These are phyloP conservation scores for Lignosus rhinocerotis DNA, from an alignment of 1,284 basidiomycete species.

Conservation along the genomic window DNA sequence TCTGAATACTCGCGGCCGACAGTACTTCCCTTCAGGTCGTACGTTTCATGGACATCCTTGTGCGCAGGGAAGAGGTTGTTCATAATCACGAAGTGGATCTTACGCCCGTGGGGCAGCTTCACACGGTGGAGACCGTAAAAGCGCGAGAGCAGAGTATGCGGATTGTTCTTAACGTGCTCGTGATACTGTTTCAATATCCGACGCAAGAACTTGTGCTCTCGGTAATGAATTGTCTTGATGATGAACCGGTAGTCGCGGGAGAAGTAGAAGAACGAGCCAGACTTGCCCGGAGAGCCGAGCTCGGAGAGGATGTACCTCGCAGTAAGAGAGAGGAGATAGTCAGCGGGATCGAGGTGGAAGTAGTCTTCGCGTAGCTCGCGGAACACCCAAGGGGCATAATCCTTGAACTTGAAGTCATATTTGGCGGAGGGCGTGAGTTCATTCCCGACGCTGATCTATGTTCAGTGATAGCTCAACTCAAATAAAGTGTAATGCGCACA, in stretches of 20 bases:
- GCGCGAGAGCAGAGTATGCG: slow-evolving; percentile 90
- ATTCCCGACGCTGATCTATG: slow-evolving; percentile 76
- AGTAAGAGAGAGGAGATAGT: slow-evolving; percentile 95
- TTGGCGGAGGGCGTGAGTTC: slow-evolving; percentile 95
- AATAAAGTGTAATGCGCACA: slow-evolving; percentile 53
- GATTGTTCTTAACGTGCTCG: slow-evolving; percentile 86
- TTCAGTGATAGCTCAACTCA: slow-evolving; percentile 16
- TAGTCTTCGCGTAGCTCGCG: slow-evolving; percentile 91
- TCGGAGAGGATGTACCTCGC: slow-evolving; percentile 98
- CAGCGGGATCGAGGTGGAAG: slow-evolving; percentile 95
- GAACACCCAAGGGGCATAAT: slow-evolving; percentile 98
- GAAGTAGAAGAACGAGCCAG: slow-evolving; percentile 99
- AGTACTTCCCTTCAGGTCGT: slow-evolving; percentile 94
- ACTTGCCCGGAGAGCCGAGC: slow-evolving; percentile 98
- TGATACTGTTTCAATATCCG: slow-evolving; percentile 87
- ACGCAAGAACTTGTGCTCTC: slow-evolving; percentile 92
- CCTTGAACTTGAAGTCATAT: slow-evolving; percentile 99
- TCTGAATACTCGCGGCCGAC: slow-evolving; percentile 89
- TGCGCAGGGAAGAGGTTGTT: slow-evolving; percentile 99
- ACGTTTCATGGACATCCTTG: slow-evolving; percentile 97
- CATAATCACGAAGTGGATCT: slow-evolving; percentile 99
- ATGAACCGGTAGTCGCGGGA: slow-evolving; percentile 99
- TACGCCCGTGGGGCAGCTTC: slow-evolving; percentile 89
- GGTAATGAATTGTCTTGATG: slow-evolving; percentile 97
- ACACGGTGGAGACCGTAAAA: slow-evolving; percentile 98